Base-by-base conservation (phyloP, 1,284 basidiomycete species). In the Boletellus deceptivus region DNA sequence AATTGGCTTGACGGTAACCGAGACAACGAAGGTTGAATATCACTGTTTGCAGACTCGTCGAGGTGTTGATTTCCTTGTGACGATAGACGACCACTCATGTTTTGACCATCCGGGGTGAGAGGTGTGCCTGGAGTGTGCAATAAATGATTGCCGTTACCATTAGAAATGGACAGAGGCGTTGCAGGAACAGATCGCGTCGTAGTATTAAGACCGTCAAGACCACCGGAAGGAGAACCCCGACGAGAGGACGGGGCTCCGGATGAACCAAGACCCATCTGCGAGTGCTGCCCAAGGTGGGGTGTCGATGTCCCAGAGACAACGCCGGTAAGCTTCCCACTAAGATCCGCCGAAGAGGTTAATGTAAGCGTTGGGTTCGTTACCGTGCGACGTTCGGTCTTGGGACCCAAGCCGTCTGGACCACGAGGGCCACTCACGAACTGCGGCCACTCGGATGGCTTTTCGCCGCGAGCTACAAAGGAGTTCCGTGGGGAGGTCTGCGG, bases 371-470 rank as follows among this genome's bases (percentile, higher is more conserved):
- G 85, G 63, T 86, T 89, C 3, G 86, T 88, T 39, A 84, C 83
- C 20, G 75, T 82, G 43, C 85, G 82, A 55, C 84, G 80, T 48
- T 86, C 84, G 34, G 72, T 65, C 50, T 84, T 80, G 38, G 74
- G 70, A 48, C 69, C 67, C 44, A 81, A 62, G 24, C 75, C 72
- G 42, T 87, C 86, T 48, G 81, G 77, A 52, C 73, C 74, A 64
- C 84, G 80, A 49, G 79, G 72, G 43, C 77, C 75, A 48, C 81
- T 79, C 48, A 81, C 77, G 70, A 93, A 97, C 65, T 90, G 91
- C 39, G 93, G 91, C 95, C 95, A 98, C 68, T 98, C 93, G 3
- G 93, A 93, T 1, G 87, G 78, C 66, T 91, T 91, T 63, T 87
- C 83, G 17, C 81, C 74, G 51, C 86, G 81, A 41, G 71, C 68